Evolutionary conservation across 176 grass and related monocot species (phyloP).

Genomic region (Oryza australiensis): DNA sequence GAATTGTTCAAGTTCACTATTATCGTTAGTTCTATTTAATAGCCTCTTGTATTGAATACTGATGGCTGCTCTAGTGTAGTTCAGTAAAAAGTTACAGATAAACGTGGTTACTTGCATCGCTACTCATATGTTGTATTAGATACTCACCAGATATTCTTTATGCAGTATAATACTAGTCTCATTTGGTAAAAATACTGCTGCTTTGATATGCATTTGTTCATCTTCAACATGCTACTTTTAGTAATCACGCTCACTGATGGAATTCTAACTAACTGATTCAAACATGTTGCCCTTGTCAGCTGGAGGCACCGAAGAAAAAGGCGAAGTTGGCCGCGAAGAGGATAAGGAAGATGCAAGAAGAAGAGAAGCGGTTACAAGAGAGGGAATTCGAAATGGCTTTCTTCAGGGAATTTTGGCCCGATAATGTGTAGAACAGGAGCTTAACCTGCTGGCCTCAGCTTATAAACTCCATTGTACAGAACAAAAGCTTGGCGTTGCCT

Average conservation of each 20-base stretch:
- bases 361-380: constrained; percentile 79
- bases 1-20: background rate
- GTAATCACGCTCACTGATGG: background rate
- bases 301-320: constrained; percentile 42
- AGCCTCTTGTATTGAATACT: background rate
- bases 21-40: background rate
- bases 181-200: background rate
- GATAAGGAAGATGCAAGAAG: constrained; percentile 77
- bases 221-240: background rate
- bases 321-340: constrained; percentile 69
- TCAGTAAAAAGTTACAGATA: background rate
- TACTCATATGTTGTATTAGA: background rate
- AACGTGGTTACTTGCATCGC: background rate
- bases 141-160: background rate
- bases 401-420: constrained; percentile 96
- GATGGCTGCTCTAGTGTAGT: background rate
- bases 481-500: background rate
- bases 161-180: background rate
- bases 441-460: background rate
- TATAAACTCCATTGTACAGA: constrained; percentile 27
- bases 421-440: constrained; percentile 64
- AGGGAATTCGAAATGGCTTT: constrained; percentile 91
- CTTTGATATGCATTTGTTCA: constrained; percentile 3
- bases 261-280: background rate
- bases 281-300: constrained; percentile 22